Percentiles rank a stretch among this genome's conserved stretches.
Conservation (phyloP, 805 yeast genomes). For the Lipomyces orientalis region DNA sequence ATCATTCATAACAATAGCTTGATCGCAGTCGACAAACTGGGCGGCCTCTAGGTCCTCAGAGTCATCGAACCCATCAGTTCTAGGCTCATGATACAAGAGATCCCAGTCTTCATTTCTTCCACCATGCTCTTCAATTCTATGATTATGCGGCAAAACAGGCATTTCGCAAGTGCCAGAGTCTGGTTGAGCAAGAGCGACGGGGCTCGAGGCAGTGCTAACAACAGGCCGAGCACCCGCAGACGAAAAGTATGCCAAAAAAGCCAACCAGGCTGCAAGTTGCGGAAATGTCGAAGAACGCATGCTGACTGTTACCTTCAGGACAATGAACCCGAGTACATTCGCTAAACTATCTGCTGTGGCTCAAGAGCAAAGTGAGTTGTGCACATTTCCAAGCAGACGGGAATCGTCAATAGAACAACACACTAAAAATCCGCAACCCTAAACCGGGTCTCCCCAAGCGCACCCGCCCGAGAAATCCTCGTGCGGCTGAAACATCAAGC, state of each 20-base stretch:
- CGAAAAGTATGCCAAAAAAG: not conserved
- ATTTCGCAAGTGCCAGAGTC: slow-evolving; percentile 8
- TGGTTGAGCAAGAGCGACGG: not conserved
- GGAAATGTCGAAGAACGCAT: not conserved
- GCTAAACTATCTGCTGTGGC: not conserved
- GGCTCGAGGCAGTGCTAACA: not conserved
- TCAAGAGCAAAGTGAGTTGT: not conserved
- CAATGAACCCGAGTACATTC: not conserved
- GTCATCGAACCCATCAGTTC: not conserved
- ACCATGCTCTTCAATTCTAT: slow-evolving; percentile 18
- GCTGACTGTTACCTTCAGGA: not conserved
- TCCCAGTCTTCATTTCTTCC: not conserved
- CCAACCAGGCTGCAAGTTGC: not conserved
- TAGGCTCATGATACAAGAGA: slow-evolving; percentile 5
- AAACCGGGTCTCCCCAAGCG: too few relatives aligned
- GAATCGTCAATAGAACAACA: not conserved
- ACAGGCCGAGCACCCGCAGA: not conserved
- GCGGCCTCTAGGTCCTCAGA: slow-evolving; percentile 3
- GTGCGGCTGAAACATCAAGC: too few relatives aligned
- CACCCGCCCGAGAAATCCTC: too few relatives aligned
- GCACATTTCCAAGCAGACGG: not conserved
- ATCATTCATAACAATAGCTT: not conserved
- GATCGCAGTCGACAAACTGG: slow-evolving; percentile 2
- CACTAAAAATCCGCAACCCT: too few relatives aligned
- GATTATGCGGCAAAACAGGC: not conserved